Percentiles rank a stretch among this genome's conserved stretches.
Conservation (phyloP, 1,284 basidiomycete genomes). For the Leccinum huronense region DNA sequence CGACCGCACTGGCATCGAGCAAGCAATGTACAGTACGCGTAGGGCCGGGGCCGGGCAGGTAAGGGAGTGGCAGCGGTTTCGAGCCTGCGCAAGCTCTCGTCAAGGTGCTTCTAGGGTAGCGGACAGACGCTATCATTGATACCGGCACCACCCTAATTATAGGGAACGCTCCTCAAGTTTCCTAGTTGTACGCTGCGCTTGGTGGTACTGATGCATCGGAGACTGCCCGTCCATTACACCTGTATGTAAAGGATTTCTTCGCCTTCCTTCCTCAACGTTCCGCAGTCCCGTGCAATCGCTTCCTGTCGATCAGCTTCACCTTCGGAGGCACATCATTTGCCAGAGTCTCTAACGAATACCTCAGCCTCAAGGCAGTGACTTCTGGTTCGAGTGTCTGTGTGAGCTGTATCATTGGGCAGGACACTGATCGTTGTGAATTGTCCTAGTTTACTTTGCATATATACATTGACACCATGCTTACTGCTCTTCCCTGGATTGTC, state of each 20-base stretch:
- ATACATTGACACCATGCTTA: neutral
- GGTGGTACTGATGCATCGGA: conserved; percentile 12
- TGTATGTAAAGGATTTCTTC: conserved; percentile 11
- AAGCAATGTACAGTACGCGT: too few relatives aligned
- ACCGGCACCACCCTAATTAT: conserved; percentile 49
- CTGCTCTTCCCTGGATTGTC: conserved; percentile 21
- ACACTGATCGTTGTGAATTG: conserved; percentile 8
- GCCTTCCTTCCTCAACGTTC: conserved; percentile 19
- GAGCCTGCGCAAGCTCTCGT: too few relatives aligned
- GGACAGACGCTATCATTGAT: conserved; percentile 35
- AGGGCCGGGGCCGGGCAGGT: too few relatives aligned
- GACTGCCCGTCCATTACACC: conserved; percentile 14
- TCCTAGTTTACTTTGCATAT: neutral
- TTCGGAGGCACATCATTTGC: conserved; percentile 36
- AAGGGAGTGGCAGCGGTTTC: too few relatives aligned
- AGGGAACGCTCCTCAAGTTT: conserved; percentile 44
- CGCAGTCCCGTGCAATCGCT: conserved; percentile 42
- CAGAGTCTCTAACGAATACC: too few relatives aligned
- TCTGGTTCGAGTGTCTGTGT: conserved; percentile 35
- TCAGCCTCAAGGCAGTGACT: conserved; percentile 37
- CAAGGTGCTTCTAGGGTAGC: conserved; percentile 3
- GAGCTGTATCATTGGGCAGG: conserved; percentile 20
- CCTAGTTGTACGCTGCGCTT: conserved; percentile 36
- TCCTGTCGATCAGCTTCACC: conserved; percentile 39
- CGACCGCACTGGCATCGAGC: too few relatives aligned